Evolutionary conservation across 2,329 filamentous ascomycete genomes (phyloP).

Genomic region (Xylaria sp.): DNA sequence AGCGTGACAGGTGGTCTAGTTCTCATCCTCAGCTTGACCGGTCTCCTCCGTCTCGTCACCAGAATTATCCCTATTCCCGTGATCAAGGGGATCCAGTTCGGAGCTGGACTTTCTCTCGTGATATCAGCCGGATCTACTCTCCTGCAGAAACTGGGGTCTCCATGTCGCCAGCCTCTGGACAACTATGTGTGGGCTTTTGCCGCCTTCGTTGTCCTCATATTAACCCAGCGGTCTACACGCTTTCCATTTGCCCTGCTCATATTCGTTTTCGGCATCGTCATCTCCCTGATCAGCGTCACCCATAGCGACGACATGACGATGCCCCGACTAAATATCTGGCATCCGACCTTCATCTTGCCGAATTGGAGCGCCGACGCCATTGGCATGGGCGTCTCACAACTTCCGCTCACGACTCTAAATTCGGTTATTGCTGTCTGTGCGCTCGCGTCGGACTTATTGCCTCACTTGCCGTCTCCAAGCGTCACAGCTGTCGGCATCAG

Average conservation of each 20-base stretch:
- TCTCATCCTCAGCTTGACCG: slow-evolving; percentile 70
- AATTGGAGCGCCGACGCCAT: slow-evolving; percentile 37
- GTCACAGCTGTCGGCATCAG: slow-evolving; percentile 76
- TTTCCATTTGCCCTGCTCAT: slow-evolving; percentile 75
- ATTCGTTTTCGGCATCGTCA: slow-evolving; percentile 61
- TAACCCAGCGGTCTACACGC: slow-evolving; percentile 57
- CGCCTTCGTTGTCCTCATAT: slow-evolving; percentile 66
- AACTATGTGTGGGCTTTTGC: slow-evolving; percentile 73
- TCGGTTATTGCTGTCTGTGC: slow-evolving; percentile 84
- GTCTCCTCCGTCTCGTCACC: slow-evolving; percentile 69
- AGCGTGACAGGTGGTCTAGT: slow-evolving; percentile 71
- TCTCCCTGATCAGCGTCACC: slow-evolving; percentile 49
- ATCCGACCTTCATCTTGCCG: slow-evolving; percentile 48
- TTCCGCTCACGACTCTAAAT: slow-evolving; percentile 88
- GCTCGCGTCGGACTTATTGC: slow-evolving; percentile 71
- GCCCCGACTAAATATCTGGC: slow-evolving; percentile 55
- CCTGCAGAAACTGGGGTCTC: slow-evolving; percentile 52
- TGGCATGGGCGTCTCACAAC: slow-evolving; percentile 71
- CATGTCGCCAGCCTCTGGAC: slow-evolving; percentile 67
- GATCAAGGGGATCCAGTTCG: slow-evolving; percentile 91
- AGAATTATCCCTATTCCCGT: slow-evolving; percentile 76
- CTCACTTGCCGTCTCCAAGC: slow-evolving; percentile 59
- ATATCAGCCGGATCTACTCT: slow-evolving; percentile 69
- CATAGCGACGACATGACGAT: slow-evolving; percentile 33
- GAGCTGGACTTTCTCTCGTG: slow-evolving; percentile 78